These are phyloP conservation scores for Boletus tomentosulus DNA, from an alignment of 768 basidiomycete species.

Conservation along the genomic window DNA sequence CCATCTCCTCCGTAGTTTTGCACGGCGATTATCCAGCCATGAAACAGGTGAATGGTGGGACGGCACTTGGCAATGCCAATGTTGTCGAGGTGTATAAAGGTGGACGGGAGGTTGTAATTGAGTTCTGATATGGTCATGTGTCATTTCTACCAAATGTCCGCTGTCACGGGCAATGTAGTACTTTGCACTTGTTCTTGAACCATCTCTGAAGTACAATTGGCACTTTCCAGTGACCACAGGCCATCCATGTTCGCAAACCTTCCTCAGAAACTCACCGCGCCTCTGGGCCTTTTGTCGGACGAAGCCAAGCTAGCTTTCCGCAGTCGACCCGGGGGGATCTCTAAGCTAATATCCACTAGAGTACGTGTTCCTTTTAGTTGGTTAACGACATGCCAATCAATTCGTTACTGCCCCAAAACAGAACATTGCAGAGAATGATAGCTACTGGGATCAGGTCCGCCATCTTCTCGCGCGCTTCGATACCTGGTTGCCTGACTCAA, in stretches of 20 bases:
- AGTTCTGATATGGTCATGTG: slow-evolving; percentile 2
- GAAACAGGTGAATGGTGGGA: slow-evolving; percentile 8
- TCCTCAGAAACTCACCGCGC: slow-evolving; percentile 67
- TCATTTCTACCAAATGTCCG: too few relatives aligned
- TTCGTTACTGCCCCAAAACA: slow-evolving; percentile 25
- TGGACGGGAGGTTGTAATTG: slow-evolving; percentile 4
- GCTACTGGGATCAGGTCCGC: slow-evolving; percentile 88
- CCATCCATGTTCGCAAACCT: slow-evolving; percentile 60
- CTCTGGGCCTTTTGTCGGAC: slow-evolving; percentile 77
- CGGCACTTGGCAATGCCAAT: neutral
- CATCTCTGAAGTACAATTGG: neutral
- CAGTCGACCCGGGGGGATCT: slow-evolving; percentile 74
- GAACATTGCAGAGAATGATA: slow-evolving; percentile 72
- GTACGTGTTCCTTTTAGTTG: slow-evolving; percentile 41
- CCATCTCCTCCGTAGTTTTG: slow-evolving; percentile 10
- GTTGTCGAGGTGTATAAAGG: slow-evolving; percentile 2
- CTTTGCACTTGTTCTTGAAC: neutral
- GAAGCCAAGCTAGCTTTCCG: slow-evolving; percentile 89
- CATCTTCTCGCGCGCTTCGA: neutral
- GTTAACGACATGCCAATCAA: slow-evolving; percentile 1
- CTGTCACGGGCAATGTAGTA: too few relatives aligned
- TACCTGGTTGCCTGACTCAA: neutral
- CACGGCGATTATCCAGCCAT: slow-evolving; percentile 13
- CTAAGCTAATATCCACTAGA: slow-evolving; percentile 66
- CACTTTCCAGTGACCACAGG: neutral